phyloP scores from a whole-genome alignment of 2,329 filamentous ascomycete species.

The Xylaria arbuscula region DNA sequence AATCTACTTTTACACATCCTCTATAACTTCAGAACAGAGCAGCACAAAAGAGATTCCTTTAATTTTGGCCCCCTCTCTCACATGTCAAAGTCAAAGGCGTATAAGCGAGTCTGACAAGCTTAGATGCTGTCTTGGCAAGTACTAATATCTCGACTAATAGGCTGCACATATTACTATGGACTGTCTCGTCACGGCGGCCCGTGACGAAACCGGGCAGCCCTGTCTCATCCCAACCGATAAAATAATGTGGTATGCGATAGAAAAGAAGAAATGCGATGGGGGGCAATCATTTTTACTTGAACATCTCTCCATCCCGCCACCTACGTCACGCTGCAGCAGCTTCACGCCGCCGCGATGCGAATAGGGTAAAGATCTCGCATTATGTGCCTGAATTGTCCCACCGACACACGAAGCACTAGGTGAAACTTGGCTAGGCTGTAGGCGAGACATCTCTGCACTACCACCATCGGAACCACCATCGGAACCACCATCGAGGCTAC shows the following conservation, averaged over 20 bases:
- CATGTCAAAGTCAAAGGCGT: constrained; percentile 2
- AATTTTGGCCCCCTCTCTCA: neutral
- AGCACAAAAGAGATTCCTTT: too few relatives aligned
- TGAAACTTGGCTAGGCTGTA: too few relatives aligned
- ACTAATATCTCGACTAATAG: neutral
- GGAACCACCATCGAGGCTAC: too few relatives aligned
- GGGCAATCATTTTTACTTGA: neutral
- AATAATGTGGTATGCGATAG: neutral
- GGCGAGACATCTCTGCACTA: too few relatives aligned
- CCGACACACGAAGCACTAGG: neutral
- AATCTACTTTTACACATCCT: too few relatives aligned
- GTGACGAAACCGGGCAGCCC: neutral
- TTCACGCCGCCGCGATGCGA: constrained; percentile 15
- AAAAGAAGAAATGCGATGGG: neutral
- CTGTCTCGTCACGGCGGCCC: neutral
- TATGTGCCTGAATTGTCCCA: constrained; percentile 23
- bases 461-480: too few relatives aligned
- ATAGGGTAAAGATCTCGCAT: constrained; percentile 29
- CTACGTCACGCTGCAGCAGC: constrained; percentile 30
- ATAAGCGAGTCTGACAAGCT: neutral
- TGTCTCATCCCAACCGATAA: neutral
- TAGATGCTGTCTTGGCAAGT: constrained; percentile 5
- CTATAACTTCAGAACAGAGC: too few relatives aligned
- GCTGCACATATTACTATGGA: neutral
- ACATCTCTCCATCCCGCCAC: constrained; percentile 1